These are phyloP conservation scores for Aspergillus luchuensis DNA, from an alignment of 2,329 filamentous ascomycete species.

Conservation along the genomic window DNA sequence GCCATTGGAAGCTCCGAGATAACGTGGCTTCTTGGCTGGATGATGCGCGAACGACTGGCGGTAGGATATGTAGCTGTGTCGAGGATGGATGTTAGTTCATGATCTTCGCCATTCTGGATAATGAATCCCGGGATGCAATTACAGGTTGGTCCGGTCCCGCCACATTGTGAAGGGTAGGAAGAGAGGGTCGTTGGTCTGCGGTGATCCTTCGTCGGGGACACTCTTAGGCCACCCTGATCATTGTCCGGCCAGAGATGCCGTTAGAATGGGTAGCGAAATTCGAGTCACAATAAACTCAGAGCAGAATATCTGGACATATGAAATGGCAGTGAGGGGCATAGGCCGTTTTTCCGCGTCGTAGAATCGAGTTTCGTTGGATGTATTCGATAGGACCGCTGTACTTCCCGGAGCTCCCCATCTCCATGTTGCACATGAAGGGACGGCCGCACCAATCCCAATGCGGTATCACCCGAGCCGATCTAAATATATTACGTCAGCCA, in stretches of 20 bases:
- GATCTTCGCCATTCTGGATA: not conserved
- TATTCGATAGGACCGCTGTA: slow-evolving; percentile 5
- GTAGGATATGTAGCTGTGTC: slow-evolving; percentile 88
- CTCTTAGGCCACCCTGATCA: slow-evolving; percentile 21
- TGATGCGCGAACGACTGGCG: slow-evolving; percentile 97
- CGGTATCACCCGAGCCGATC: not conserved
- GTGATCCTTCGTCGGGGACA: slow-evolving; percentile 23
- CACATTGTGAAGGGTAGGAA: slow-evolving; percentile 73
- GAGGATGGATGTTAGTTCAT: not conserved
- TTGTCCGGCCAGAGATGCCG: slow-evolving; percentile 10
- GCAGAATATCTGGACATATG: not conserved
- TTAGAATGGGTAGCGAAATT: not conserved
- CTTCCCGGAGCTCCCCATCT: slow-evolving; percentile 17
- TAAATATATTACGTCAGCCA: slow-evolving; percentile 1
- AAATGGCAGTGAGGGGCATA: not conserved
- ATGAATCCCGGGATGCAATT: slow-evolving; percentile 25
- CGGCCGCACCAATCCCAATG: slow-evolving; percentile 18
- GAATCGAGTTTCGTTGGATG: not conserved
- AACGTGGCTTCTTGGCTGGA: slow-evolving; percentile 79
- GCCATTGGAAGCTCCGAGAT: slow-evolving; percentile 61
- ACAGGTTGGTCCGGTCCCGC: slow-evolving; percentile 99
- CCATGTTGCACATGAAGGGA: slow-evolving; percentile 25
- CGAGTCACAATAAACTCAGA: not conserved
- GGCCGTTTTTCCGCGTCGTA: not conserved
- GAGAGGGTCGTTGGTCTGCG: slow-evolving; percentile 12